Evolutionary conservation across 176 grass and related monocot species (phyloP).

Genomic region (Eragrostis nindensis): DNA sequence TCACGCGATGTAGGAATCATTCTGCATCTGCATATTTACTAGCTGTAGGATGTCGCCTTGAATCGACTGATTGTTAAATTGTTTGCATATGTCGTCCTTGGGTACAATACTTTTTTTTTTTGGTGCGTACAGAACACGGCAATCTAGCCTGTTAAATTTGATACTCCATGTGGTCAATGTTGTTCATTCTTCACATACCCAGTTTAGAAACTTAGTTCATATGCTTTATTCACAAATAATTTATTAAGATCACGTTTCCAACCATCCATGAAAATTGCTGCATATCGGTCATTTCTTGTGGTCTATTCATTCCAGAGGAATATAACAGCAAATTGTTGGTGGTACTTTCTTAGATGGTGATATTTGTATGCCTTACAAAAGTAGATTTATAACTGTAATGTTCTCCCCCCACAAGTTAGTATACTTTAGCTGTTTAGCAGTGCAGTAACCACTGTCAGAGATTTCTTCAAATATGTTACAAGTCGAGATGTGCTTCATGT

Average conservation of each 20-base stretch:
- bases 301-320: neutral
- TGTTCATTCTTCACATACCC: neutral
- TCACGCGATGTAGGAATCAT: neutral
- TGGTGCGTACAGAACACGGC: neutral
- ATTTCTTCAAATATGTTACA: neutral
- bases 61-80: neutral
- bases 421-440: conserved; percentile 12
- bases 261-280: neutral
- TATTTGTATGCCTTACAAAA: conserved; percentile 2
- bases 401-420: neutral
- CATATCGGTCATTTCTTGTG: neutral
- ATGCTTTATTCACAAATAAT: neutral
- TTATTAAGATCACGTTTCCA: neutral
- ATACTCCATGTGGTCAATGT: neutral
- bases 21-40: neutral
- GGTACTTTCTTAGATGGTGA: neutral
- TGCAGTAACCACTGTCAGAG: neutral
- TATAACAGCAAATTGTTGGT: neutral
- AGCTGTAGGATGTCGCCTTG: neutral
- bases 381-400: neutral
- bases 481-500: neutral
- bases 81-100: neutral
- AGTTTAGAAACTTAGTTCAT: neutral
- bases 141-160: neutral
- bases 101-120: neutral